These are phyloP conservation scores for Neoboletus brunneissimus DNA, from an alignment of 768 basidiomycete species.

Conservation along the genomic window DNA sequence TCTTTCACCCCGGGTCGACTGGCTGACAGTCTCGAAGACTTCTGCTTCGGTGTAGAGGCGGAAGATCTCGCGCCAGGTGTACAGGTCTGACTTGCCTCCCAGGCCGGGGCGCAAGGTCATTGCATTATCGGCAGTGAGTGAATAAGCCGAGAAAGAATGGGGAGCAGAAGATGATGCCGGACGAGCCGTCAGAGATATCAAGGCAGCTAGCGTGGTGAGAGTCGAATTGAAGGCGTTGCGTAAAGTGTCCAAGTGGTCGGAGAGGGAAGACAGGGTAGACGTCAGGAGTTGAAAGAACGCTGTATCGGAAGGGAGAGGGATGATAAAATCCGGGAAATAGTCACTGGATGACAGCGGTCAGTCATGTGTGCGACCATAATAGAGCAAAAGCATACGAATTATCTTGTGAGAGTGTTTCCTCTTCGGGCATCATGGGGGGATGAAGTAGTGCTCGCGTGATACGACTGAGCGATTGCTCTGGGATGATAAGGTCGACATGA, in stretches of 20 bases:
- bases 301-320: constrained; percentile 76
- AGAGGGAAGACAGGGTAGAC: constrained; percentile 54
- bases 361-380: background rate
- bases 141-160: constrained; percentile 34
- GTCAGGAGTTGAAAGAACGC: constrained; percentile 78
- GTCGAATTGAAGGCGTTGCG: constrained; percentile 48
- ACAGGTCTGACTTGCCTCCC: constrained; percentile 56
- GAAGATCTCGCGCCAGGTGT: constrained; percentile 89
- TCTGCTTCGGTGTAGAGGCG: constrained; percentile 82
- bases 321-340: constrained; percentile 52
- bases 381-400: constrained; percentile 8
- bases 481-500: constrained; percentile 12
- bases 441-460: constrained; percentile 9
- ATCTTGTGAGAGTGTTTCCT: background rate
- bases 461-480: constrained; percentile 5
- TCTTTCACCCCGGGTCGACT: constrained; percentile 64
- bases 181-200: constrained; percentile 32
- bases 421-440: background rate
- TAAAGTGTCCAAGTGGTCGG: constrained; percentile 48
- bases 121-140: constrained; percentile 18
- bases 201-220: constrained; percentile 45
- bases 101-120: constrained; percentile 39
- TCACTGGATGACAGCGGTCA: constrained; percentile 5
- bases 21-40: constrained; percentile 74
- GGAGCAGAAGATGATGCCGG: constrained; percentile 33